A percentile compares a stretch with the other conserved stretches of the same genome.
Evolutionary conservation across 129 eudicot species (phyloP).

Genomic region (Chrysanthemum makinoi): DNA sequence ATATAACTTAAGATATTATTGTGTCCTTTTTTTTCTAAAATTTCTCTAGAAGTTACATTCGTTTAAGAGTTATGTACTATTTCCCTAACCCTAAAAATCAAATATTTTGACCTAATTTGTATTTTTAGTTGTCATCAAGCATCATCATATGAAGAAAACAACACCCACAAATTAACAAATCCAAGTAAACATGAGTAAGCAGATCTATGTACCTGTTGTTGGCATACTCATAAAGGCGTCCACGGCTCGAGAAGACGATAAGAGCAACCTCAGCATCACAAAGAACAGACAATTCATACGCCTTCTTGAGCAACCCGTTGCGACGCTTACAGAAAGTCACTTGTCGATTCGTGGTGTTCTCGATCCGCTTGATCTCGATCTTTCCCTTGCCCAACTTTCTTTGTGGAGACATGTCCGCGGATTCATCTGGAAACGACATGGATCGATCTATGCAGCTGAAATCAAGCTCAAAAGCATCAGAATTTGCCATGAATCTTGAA

Average conservation of each 20-base stretch:
- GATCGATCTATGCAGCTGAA: slow-evolving; percentile 38
- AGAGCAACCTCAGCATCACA: slow-evolving; percentile 97
- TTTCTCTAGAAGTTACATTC: slow-evolving; percentile 26
- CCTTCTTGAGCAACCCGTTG: slow-evolving; percentile 81
- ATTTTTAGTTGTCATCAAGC: slow-evolving; percentile 1
- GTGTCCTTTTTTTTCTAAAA: slow-evolving; percentile 32
- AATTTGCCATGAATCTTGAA: slow-evolving; percentile 23
- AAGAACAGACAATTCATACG: slow-evolving; percentile 88
- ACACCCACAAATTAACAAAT: slow-evolving; percentile 2
- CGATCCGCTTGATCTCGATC: slow-evolving; percentile 95
- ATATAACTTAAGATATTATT: slow-evolving; percentile 22
- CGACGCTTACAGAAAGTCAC: slow-evolving; percentile 95
- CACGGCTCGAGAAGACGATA: slow-evolving; percentile 82
- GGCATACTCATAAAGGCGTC: slow-evolving; percentile 95
- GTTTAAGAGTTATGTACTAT: slow-evolving; percentile 13
- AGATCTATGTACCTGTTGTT: slow-evolving; percentile 72
- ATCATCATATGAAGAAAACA: slow-evolving; percentile 12
- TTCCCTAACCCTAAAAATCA: slow-evolving; percentile 21
- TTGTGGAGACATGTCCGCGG: slow-evolving; percentile 63
- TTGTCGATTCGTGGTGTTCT: slow-evolving; percentile 90
- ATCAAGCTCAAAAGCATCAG: slow-evolving; percentile 25
- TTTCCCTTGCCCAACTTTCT: slow-evolving; percentile 63
- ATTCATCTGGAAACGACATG: slow-evolving; percentile 59
- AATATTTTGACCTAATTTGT: slow-evolving; percentile 10
- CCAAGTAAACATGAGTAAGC: not conserved